Percentiles rank a stretch among this genome's conserved stretches.
Evolutionary conservation across 148 eudicot species (phyloP).

Genomic region (Heliosperma pusillum): DNA sequence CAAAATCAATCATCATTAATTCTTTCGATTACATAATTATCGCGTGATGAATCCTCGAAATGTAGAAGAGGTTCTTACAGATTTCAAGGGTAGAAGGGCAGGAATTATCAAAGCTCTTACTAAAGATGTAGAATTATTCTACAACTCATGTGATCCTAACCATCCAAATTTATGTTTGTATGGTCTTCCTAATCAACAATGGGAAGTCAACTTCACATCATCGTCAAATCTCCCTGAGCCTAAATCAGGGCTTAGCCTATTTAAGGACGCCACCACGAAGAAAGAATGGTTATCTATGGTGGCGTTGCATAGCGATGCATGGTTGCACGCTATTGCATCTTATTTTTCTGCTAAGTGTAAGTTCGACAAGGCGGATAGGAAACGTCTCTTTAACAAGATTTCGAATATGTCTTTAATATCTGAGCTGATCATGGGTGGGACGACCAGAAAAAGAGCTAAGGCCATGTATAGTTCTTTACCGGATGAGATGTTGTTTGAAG

Average conservation of each 20-base stretch:
- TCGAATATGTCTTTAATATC: not conserved
- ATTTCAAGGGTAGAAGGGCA: conserved; percentile 30
- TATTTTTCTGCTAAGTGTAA: conserved; percentile 11
- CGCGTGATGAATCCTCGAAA: conserved; percentile 17
- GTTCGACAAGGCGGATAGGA: conserved; percentile 20
- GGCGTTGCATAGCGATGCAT: conserved; percentile 21
- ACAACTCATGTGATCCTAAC: conserved; percentile 17
- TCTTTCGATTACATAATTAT: too few species aligned
- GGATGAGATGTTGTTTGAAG: conserved; percentile 11
- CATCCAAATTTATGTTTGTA: conserved; percentile 13
- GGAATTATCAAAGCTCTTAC: conserved; percentile 26
- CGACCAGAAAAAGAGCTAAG: conserved; percentile 4
- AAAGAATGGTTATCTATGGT: conserved; percentile 25
- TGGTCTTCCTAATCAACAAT: conserved; percentile 20
- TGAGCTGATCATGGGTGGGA: not conserved
- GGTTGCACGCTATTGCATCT: conserved; percentile 15
- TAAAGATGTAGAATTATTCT: conserved; percentile 18
- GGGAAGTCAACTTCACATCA: conserved; percentile 15
- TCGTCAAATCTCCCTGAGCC: conserved; percentile 24
- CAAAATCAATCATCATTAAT: too few species aligned
- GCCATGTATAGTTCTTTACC: conserved; percentile 15
- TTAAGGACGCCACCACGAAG: conserved; percentile 11
- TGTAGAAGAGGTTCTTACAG: conserved; percentile 21
- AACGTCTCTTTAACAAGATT: conserved; percentile 18
- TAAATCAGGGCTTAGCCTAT: conserved; percentile 16